phyloP scores from a whole-genome alignment of 768 basidiomycete species.

The Ramaria sp. region DNA sequence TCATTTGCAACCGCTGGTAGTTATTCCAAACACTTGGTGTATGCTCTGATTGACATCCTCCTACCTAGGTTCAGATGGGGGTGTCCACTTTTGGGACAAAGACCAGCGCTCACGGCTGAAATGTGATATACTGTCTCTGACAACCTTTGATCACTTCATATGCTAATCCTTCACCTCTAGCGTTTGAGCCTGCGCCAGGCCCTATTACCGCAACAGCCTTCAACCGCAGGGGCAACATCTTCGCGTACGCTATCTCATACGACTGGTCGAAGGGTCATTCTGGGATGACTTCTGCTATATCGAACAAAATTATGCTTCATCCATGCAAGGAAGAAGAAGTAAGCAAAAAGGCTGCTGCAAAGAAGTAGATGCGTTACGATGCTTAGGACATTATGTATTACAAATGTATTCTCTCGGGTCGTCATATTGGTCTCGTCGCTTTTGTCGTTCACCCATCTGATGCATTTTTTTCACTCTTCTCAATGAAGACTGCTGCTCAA shows the following conservation, averaged over 20 bases:
- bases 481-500: too few species aligned
- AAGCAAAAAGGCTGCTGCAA: too few species aligned
- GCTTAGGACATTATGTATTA: too few species aligned
- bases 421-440: too few species aligned
- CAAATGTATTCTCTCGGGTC: too few species aligned
- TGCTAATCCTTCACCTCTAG: slow-evolving; percentile 21
- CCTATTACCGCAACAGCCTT: slow-evolving; percentile 76
- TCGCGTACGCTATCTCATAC: slow-evolving; percentile 88
- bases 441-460: too few species aligned
- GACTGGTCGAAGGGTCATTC: slow-evolving; percentile 92
- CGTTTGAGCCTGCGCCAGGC: slow-evolving; percentile 62
- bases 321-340: slow-evolving; percentile 30
- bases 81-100: slow-evolving; percentile 93
- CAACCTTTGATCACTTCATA: not conserved
- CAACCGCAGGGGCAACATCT: slow-evolving; percentile 80
- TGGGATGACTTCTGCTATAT: slow-evolving; percentile 54
- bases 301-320: slow-evolving; percentile 30
- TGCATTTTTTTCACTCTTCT: too few species aligned
- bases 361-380: too few species aligned
- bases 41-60: not conserved
- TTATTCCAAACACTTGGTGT: slow-evolving; percentile 11
- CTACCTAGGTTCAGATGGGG: slow-evolving; percentile 61
- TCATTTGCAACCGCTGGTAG: slow-evolving; percentile 75
- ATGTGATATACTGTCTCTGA: slow-evolving; percentile 34
- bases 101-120: slow-evolving; percentile 87